These are phyloP conservation scores for Lentinula lateritia DNA, from an alignment of 768 basidiomycete genomes.

Conservation along the genomic window DNA sequence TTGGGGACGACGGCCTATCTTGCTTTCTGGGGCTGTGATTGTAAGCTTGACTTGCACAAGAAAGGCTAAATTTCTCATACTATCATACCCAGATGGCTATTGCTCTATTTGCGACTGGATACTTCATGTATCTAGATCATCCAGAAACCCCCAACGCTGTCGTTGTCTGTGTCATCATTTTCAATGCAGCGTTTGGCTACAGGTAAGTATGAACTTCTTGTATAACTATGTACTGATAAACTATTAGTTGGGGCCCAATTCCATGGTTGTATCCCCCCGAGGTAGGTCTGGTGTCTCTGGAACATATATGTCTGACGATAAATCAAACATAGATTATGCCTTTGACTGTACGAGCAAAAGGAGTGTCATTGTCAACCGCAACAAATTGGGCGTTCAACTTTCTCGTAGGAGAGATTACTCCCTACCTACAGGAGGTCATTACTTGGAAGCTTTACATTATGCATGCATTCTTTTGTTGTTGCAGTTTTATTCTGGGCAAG, in stretches of 20 bases:
- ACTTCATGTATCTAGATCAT: conserved; percentile 90
- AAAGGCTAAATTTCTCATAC: not conserved
- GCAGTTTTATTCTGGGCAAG: conserved; percentile 72
- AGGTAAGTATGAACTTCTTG: conserved; percentile 37
- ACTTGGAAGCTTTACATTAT: conserved; percentile 91
- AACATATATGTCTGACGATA: conserved; percentile 5
- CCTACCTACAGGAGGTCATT: conserved; percentile 81
- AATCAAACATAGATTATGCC: conserved; percentile 69
- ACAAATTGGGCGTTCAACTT: conserved; percentile 87
- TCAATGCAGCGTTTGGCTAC: conserved; percentile 92
- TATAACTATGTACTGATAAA: not conserved
- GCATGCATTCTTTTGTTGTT: conserved; percentile 89
- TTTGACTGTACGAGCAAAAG: conserved; percentile 83
- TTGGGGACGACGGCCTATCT: conserved; percentile 83
- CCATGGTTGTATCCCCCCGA: conserved; percentile 87
- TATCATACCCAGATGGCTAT: conserved; percentile 61
- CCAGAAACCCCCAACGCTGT: conserved; percentile 83
- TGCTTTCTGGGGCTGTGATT: conserved; percentile 79
- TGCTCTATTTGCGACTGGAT: conserved; percentile 81
- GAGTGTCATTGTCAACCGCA: conserved; percentile 90
- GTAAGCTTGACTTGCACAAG: conserved; percentile 33
- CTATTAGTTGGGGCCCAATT: conserved; percentile 73
- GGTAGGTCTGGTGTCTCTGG: conserved; percentile 27
- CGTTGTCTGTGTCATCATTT: conserved; percentile 83
- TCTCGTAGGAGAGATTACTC: conserved; percentile 84